Percentiles rank a stretch among this genome's conserved stretches.
These are phyloP conservation scores for Tulasnella sp. DNA, from an alignment of 768 basidiomycete species.

Conservation along the genomic window DNA sequence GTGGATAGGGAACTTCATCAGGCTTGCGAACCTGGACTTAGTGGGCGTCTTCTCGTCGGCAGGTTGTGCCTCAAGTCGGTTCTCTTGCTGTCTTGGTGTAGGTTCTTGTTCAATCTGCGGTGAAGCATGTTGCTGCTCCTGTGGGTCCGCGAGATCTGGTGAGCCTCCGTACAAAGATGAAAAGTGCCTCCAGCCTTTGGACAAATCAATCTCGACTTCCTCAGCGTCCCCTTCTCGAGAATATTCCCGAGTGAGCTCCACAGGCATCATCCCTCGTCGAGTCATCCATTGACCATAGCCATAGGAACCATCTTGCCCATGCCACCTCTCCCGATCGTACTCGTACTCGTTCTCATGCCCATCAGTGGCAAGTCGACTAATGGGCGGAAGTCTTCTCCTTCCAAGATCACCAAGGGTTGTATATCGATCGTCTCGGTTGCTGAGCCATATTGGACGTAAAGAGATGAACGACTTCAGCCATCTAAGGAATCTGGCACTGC, in stretches of 20 bases:
- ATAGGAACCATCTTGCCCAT: background rate
- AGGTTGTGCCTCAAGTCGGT: too few relatives aligned
- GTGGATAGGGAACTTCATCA: too few relatives aligned
- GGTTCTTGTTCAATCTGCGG: too few relatives aligned
- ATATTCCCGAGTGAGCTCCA: background rate
- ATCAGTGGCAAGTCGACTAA: background rate
- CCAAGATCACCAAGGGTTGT: background rate
- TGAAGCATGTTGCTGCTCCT: too few relatives aligned
- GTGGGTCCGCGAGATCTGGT: background rate
- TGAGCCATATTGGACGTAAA: background rate
- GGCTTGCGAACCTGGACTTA: too few relatives aligned
- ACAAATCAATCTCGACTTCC: slow-evolving; percentile 13
- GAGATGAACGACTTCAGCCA: background rate
- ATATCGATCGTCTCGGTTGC: background rate
- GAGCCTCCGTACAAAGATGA: slow-evolving; percentile 4
- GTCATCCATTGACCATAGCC: slow-evolving; percentile 10
- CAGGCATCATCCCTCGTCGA: background rate
- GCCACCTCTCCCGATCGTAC: background rate
- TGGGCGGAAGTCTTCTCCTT: background rate
- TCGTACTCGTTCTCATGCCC: background rate
- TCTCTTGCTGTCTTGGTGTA: too few relatives aligned
- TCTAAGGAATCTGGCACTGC: background rate
- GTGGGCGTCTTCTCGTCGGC: too few relatives aligned
- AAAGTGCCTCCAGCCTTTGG: slow-evolving; percentile 11
- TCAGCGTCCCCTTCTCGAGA: slow-evolving; percentile 11